phyloP scores from a whole-genome alignment of 306 rosid species.

The Prunus kanzakura region DNA sequence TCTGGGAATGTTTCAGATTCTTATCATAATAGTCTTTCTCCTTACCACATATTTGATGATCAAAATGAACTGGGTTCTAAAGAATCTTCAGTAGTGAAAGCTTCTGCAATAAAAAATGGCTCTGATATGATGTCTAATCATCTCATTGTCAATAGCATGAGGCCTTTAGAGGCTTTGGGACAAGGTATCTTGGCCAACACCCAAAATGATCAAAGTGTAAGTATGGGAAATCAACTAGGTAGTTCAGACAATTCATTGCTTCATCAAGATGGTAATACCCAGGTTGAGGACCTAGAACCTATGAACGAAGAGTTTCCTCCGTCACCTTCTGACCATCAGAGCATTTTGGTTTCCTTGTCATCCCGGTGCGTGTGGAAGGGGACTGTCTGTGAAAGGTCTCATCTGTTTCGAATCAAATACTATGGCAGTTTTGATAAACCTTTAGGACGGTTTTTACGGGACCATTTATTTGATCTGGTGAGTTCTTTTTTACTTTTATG shows the following conservation, averaged over 20 bases:
- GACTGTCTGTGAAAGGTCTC: constrained; percentile 92
- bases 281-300: constrained; percentile 28
- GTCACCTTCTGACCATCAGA: constrained; percentile 89
- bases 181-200: constrained; percentile 26
- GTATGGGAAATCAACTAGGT: constrained; percentile 35
- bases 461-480: constrained; percentile 96
- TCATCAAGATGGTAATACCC: constrained; percentile 38
- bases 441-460: constrained; percentile 81
- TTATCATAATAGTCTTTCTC: constrained; percentile 30
- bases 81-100: constrained; percentile 31
- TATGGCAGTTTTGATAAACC: constrained; percentile 96
- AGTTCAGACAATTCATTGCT: constrained; percentile 35
- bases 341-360: constrained; percentile 93
- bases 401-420: constrained; percentile 90
- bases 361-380: constrained; percentile 99
- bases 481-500: constrained; percentile 18
- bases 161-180: constrained; percentile 34
- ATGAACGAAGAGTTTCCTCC: constrained; percentile 79
- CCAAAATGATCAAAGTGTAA: constrained; percentile 35
- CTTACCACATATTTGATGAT: constrained; percentile 22
- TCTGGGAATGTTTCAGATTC: constrained; percentile 42
- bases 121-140: constrained; percentile 28
- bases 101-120: constrained; percentile 32
- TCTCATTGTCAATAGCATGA: constrained; percentile 25
- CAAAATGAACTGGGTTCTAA: constrained; percentile 29